Conservation (phyloP, 148 eudicot genomes). For the Chenopodium album region DNA sequence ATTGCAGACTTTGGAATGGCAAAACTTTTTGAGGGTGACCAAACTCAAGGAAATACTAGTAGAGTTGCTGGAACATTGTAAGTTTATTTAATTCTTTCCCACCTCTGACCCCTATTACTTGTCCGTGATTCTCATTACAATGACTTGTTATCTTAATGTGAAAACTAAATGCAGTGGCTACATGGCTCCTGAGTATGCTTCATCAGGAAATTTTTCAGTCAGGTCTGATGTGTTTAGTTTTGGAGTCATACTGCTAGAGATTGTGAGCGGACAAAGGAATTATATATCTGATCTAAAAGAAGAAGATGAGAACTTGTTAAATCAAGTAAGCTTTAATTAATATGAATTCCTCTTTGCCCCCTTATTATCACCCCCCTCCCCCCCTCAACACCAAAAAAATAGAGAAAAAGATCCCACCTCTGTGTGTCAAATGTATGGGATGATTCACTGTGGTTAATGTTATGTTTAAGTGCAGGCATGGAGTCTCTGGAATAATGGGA, state of each 20-base stretch:
- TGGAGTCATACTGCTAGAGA: neutral
- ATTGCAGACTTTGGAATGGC: no score
- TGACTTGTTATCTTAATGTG: neutral
- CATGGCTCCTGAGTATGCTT: neutral
- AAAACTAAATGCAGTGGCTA: neutral
- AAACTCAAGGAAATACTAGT: neutral
- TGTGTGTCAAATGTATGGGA: no score
- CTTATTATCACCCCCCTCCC: no score
- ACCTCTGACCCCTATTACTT: no score
- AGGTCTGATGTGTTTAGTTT: neutral
- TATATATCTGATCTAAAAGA: neutral
- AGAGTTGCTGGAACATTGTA: conserved; percentile 11
- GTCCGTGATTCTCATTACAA: neutral
- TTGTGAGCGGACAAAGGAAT: neutral
- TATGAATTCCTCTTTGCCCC: neutral
- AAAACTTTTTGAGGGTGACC: no score
- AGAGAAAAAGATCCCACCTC: no score
- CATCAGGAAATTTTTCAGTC: neutral
- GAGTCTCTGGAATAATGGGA: neutral
- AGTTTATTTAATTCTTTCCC: neutral
- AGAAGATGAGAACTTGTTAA: neutral
- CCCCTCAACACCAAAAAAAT: no score
- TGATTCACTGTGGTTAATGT: no score
- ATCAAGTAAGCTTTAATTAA: neutral
- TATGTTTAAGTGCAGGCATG: neutral